Conservation (phyloP, 73 alveolate species). For the Paramecium caudatum region DNA sequence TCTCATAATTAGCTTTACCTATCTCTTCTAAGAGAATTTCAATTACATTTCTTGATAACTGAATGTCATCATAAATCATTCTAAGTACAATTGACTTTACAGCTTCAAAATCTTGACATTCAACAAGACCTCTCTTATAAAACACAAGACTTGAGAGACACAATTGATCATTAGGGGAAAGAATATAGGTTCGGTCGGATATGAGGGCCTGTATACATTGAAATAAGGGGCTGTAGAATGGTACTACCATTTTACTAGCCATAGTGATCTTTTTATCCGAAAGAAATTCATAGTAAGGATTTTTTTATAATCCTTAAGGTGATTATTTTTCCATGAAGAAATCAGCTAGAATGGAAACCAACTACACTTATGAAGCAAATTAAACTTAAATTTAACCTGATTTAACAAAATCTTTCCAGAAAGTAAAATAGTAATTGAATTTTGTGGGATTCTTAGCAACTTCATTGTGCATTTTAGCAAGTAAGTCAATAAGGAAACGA, state of each 20-base stretch:
- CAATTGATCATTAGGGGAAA: not conserved
- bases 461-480: not conserved
- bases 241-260: slow-evolving; percentile 55
- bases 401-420: slow-evolving; percentile 30
- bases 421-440: slow-evolving; percentile 9
- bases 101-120: slow-evolving; percentile 33
- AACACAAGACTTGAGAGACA: not conserved
- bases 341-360: slow-evolving; percentile 45
- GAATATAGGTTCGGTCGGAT: not conserved
- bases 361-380: slow-evolving; percentile 33
- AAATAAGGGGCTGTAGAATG: not conserved
- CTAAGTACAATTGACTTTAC: not conserved
- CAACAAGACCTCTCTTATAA: slow-evolving; percentile 1
- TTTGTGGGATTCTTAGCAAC: slow-evolving; percentile 60
- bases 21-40: slow-evolving; percentile 18
- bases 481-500: not conserved
- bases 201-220: not conserved
- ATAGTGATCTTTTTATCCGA: not conserved
- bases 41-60: not conserved
- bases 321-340: slow-evolving; percentile 67
- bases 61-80: slow-evolving; percentile 8
- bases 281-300: not conserved
- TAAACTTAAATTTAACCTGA: not conserved
- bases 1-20: slow-evolving; percentile 53
- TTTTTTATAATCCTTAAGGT: slow-evolving; percentile 27